These are phyloP conservation scores for Starmerella riodocensis DNA, from an alignment of 805 yeast genomes.

Conservation along the genomic window DNA sequence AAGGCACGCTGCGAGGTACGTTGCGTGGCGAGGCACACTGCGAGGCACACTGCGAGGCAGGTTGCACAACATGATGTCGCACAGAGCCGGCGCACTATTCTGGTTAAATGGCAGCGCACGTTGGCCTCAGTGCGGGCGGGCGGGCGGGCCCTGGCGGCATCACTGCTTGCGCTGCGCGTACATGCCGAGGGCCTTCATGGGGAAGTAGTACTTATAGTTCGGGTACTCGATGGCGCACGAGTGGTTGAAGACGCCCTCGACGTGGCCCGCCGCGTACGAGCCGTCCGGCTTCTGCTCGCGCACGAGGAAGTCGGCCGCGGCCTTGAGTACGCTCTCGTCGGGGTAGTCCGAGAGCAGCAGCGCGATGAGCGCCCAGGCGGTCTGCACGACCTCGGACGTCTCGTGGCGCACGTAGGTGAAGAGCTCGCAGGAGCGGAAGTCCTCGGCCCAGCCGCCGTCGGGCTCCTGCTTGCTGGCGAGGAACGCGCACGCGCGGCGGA, in stretches of 20 bases:
- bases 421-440: slow-evolving; percentile 79
- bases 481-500: slow-evolving; percentile 73
- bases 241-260: slow-evolving; percentile 95
- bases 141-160: no score
- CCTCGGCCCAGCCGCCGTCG: slow-evolving; percentile 98
- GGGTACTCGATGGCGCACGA: slow-evolving; percentile 93
- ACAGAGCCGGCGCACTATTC: no score
- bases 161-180: slow-evolving; percentile 27
- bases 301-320: slow-evolving; percentile 52
- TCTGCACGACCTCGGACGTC: slow-evolving; percentile 64
- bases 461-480: slow-evolving; percentile 55
- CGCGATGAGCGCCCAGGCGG: slow-evolving; percentile 85
- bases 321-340: slow-evolving; percentile 42
- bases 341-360: slow-evolving; percentile 74
- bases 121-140: no score
- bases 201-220: slow-evolving; percentile 74
- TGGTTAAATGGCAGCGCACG: no score
- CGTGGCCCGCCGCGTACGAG: slow-evolving; percentile 70
- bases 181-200: slow-evolving; percentile 86
- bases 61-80: no score
- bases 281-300: slow-evolving; percentile 59
- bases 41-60: no score
- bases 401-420: slow-evolving; percentile 56
- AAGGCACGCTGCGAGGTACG: no score
- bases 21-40: no score